Evolutionary conservation across 2,329 filamentous ascomycete genomes (phyloP).

Genomic region (Phoma herbarum): DNA sequence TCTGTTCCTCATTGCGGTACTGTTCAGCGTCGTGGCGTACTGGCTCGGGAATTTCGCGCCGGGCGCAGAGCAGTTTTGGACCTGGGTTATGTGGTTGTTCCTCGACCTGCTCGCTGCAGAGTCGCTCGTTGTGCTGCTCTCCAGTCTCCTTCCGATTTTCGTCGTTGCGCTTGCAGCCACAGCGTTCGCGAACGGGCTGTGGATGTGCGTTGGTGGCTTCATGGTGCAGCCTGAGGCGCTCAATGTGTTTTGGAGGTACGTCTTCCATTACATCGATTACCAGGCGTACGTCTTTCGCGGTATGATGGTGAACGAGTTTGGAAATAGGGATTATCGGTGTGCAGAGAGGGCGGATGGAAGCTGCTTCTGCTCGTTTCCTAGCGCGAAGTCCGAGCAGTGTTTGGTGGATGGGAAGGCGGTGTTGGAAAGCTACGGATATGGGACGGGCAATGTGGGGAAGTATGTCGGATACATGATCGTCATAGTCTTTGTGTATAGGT

Average conservation of each 20-base stretch:
- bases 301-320: conserved; percentile 94
- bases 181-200: conserved; percentile 86
- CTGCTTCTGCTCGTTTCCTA: conserved; percentile 77
- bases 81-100: conserved; percentile 84
- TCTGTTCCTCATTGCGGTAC: conserved; percentile 77
- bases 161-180: conserved; percentile 80
- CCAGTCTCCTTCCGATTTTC: conserved; percentile 77
- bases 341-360: conserved; percentile 41
- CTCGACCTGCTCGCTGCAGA: conserved; percentile 84
- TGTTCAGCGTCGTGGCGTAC: conserved; percentile 80
- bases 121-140: conserved; percentile 80
- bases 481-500: conserved; percentile 77
- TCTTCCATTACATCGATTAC: conserved; percentile 90
- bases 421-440: conserved; percentile 74
- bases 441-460: conserved; percentile 67
- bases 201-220: conserved; percentile 89
- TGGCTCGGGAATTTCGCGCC: conserved; percentile 81
- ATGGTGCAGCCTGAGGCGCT: conserved; percentile 75
- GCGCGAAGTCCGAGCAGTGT: conserved; percentile 69
- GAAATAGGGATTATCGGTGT: conserved; percentile 70
- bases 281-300: conserved; percentile 87
- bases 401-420: conserved; percentile 76
- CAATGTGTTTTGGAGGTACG: conserved; percentile 86
- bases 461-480: conserved; percentile 81
- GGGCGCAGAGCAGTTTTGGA: conserved; percentile 72